Evolutionary conservation across 805 yeast genomes (phyloP).

Genomic region (Metschnikowia lachancei): DNA sequence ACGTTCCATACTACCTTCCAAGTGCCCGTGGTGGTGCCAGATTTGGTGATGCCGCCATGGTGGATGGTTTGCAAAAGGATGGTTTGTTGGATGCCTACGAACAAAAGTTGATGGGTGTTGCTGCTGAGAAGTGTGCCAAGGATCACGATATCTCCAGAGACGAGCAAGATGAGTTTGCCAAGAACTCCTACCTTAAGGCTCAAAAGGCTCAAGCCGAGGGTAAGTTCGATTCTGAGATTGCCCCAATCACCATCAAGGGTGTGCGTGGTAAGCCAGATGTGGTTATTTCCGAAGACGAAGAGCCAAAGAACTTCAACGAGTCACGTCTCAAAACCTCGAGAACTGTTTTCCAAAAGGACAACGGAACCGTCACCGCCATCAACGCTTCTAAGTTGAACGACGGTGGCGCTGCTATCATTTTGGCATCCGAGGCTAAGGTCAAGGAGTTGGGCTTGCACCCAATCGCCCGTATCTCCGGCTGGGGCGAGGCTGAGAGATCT

Average conservation of each 20-base stretch:
- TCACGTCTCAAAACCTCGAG: conserved; percentile 76
- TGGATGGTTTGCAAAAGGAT: conserved; percentile 90
- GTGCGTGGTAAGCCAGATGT: conserved; percentile 83
- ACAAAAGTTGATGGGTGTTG: conserved; percentile 88
- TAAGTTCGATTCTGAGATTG: conserved; percentile 77
- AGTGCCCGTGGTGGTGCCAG: conserved; percentile 83
- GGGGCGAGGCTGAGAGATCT: conserved; percentile 98
- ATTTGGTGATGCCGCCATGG: conserved; percentile 75
- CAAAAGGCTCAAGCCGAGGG: conserved; percentile 75
- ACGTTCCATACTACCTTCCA: conserved; percentile 89
- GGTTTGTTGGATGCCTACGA: conserved; percentile 93
- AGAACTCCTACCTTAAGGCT: conserved; percentile 82
- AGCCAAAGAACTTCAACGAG: conserved; percentile 73
- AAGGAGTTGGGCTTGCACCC: conserved; percentile 86
- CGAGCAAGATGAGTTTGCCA: conserved; percentile 86
- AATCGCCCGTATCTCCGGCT: conserved; percentile 81
- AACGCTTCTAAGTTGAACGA: conserved; percentile 96
- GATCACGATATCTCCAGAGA: conserved; percentile 78
- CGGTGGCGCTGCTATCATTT: conserved; percentile 94
- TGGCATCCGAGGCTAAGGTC: conserved; percentile 81
- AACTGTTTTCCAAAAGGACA: conserved; percentile 90
- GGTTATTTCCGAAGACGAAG: conserved; percentile 77
- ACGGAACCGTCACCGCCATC: conserved; percentile 96
- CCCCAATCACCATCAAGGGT: conserved; percentile 88
- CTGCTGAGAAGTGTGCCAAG: conserved; percentile 93